Conservation (phyloP, 306 rosid genomes). For the Biancaea sappan region DNA sequence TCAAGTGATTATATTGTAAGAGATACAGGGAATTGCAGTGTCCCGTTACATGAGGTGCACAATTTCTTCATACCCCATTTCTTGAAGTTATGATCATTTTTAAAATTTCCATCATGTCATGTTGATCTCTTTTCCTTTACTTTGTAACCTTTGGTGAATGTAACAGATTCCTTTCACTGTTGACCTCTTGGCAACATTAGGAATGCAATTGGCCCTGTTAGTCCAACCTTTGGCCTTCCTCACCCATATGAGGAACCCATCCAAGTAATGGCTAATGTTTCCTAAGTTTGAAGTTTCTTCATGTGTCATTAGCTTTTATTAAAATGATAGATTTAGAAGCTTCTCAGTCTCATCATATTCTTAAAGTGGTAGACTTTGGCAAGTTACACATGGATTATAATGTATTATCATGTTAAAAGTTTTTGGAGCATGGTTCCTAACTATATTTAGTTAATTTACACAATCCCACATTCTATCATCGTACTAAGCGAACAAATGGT, state of each 20-base stretch:
- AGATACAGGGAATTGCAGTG: constrained; percentile 93
- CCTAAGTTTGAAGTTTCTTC: constrained; percentile 23
- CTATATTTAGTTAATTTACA: background rate
- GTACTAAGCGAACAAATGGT: background rate
- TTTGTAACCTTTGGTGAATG: too few species aligned
- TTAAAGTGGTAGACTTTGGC: too few species aligned
- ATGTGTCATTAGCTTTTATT: constrained; percentile 22
- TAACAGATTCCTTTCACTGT: too few species aligned
- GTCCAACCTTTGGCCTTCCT: constrained; percentile 94
- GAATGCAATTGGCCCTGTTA: constrained; percentile 82
- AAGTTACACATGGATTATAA: too few species aligned
- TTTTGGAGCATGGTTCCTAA: background rate
- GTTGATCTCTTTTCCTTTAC: too few species aligned
- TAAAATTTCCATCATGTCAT: constrained; percentile 18
- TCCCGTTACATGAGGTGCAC: constrained; percentile 99
- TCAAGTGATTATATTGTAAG: constrained; percentile 80
- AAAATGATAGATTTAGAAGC: too few species aligned
- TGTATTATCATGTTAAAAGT: too few species aligned
- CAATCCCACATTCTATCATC: background rate
- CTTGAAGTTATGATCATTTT: constrained; percentile 16
- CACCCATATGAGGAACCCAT: constrained; percentile 92
- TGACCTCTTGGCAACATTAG: too few species aligned
- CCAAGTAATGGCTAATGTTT: constrained; percentile 55
- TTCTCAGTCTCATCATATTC: too few species aligned
- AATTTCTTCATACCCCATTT: constrained; percentile 40